Conservation (phyloP, 441 rosid species). For the Theobroma grandiflorum region DNA sequence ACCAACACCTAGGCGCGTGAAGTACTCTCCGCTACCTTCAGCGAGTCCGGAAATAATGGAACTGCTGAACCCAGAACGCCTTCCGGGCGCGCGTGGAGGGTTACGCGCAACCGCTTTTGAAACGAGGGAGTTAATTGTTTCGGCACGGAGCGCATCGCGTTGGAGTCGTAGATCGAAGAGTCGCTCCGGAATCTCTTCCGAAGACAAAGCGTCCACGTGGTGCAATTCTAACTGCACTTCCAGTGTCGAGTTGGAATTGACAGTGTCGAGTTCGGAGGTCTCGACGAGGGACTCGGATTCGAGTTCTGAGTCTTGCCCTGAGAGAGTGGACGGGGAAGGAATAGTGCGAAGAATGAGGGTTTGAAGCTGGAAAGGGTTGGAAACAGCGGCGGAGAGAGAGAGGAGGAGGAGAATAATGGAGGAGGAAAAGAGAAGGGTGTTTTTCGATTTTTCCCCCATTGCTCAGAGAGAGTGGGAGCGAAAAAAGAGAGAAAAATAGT, state of each 20-base stretch:
- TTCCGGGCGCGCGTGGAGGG: conserved; percentile 31
- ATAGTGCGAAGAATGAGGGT: conserved; percentile 56
- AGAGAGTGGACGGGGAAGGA: conserved; percentile 47
- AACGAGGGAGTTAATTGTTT: conserved; percentile 48
- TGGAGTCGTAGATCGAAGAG: conserved; percentile 69
- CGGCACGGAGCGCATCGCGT: conserved; percentile 63
- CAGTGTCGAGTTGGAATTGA: conserved; percentile 35
- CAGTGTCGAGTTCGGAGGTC: conserved; percentile 22
- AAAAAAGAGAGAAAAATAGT: too few species aligned
- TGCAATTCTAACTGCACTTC: conserved; percentile 57
- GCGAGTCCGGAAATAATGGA: conserved; percentile 82
- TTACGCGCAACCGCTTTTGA: conserved; percentile 39
- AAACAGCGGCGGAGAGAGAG: conserved; percentile 31
- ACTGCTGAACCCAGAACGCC: conserved; percentile 68
- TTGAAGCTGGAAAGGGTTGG: conserved; percentile 47
- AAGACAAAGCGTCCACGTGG: conserved; percentile 71
- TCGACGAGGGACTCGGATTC: conserved; percentile 20
- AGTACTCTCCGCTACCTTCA: conserved; percentile 93
- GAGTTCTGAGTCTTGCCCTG: conserved; percentile 52
- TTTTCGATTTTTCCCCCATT: conserved; percentile 49
- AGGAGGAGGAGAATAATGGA: conserved; percentile 28
- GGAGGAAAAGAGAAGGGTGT: conserved; percentile 41
- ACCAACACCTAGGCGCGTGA: conserved; percentile 89
- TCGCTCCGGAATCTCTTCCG: conserved; percentile 48
- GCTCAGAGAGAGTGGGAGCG: background rate